Base-by-base conservation (phyloP, 768 basidiomycete genomes). In the Filobasidium floriforme region DNA sequence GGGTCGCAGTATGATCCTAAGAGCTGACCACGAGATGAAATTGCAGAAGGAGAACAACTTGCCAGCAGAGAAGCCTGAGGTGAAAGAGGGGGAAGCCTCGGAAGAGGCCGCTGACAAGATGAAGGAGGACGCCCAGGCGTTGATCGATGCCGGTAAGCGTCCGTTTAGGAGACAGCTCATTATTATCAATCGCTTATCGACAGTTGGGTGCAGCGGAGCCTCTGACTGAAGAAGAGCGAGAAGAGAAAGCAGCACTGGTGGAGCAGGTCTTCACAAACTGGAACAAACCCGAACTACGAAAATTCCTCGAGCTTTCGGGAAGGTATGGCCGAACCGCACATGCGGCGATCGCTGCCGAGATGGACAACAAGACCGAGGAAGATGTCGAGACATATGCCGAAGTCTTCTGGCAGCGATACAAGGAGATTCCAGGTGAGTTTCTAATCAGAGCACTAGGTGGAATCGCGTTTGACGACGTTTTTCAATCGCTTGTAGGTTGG, bases 201-300 rank as follows among this genome's bases (percentile, higher is more conserved):
- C 32, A 37, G 32, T 9, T 37, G 9, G 62, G 0, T 68, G 0
- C 46, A 90, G 94, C 94, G 43, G 92, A 91, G 70, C 88, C 89
- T 0, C 81, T 98, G 44, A 92, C 87, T 0, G 93, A 97, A 71
- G 90, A 90, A 57, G 93, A 99, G 73, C 79, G 85, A 69, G 83
- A 84, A 5, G 82, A 85, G 75, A 97, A 94, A 80, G 91, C 94
- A 37, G 84, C 83, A 54, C 85, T 89, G 37, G 84, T 86, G 7
- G 82, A 82, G 40, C 81, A 88, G 63, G 93, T 93, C 18, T 97
- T 97, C 81, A 84, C 86, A 40, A 86, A 88, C 70, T 97, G 94
- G 94, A 89, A 87, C 76, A 84, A 90, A 71, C 85, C 91, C 43
- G 92, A 97, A 75, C 97, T 92, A 82, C 92, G 92, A 73, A 89